Conservation (phyloP, 768 basidiomycete species). For the Tylopilus sp. region DNA sequence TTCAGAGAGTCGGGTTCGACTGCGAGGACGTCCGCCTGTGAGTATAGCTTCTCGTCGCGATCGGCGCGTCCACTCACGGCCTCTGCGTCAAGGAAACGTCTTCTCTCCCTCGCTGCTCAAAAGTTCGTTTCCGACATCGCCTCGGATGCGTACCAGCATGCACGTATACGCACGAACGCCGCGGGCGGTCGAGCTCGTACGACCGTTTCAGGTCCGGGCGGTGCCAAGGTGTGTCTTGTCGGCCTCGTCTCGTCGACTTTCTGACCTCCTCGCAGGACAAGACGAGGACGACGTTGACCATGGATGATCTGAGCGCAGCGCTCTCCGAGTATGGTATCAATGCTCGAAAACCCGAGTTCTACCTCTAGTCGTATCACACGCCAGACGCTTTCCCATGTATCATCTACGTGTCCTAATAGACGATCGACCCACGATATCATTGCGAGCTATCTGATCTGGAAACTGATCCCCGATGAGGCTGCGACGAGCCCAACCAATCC, state of each 20-base stretch:
- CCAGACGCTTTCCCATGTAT: background rate
- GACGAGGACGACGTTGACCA: conserved; percentile 89
- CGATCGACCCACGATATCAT: background rate
- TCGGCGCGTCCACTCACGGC: background rate
- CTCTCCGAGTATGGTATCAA: conserved; percentile 96
- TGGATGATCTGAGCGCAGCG: conserved; percentile 95
- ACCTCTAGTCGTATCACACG: conserved; percentile 47
- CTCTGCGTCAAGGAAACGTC: conserved; percentile 65
- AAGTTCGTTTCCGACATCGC: conserved; percentile 98
- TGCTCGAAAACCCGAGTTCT: conserved; percentile 92
- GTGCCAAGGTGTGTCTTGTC: conserved; percentile 52
- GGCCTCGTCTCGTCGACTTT: background rate
- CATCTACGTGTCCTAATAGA: conserved; percentile 2
- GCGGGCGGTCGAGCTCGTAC: conserved; percentile 66
- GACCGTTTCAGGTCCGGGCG: conserved; percentile 52
- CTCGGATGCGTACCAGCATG: conserved; percentile 95
- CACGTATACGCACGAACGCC: conserved; percentile 90
- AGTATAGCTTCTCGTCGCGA: conserved; percentile 25
- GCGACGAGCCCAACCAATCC: no score
- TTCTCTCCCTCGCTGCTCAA: conserved; percentile 93
- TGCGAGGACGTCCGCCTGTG: conserved; percentile 92
- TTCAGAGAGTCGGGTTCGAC: conserved; percentile 94
- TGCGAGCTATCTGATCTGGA: no score
- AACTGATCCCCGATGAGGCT: no score
- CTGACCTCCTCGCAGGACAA: conserved; percentile 58